Percentiles rank a stretch among this genome's conserved stretches.
phyloP scores from a whole-genome alignment of 805 yeast genomes.

The Wickerhamiella spandovensis region DNA sequence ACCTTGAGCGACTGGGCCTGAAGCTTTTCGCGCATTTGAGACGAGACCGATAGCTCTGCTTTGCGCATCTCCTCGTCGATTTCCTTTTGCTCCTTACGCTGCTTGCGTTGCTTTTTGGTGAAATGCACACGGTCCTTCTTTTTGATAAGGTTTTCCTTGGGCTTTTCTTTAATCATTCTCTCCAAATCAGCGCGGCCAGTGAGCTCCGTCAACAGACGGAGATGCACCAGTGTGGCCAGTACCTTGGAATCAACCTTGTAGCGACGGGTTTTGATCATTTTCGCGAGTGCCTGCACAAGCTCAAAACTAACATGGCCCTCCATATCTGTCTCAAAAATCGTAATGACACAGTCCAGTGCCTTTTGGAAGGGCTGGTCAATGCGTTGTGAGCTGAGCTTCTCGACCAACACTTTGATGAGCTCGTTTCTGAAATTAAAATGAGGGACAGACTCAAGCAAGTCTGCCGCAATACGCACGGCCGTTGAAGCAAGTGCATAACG shows the following conservation, averaged over 20 bases:
- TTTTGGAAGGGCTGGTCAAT: constrained; percentile 38
- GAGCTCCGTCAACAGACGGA: constrained; percentile 31
- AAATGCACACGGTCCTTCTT: constrained; percentile 86
- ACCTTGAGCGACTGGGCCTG: constrained; percentile 75
- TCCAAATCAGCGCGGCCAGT: constrained; percentile 26
- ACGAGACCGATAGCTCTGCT: constrained; percentile 80
- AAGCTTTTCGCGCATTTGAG: constrained; percentile 70
- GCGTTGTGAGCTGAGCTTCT: constrained; percentile 45
- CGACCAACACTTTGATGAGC: constrained; percentile 49
- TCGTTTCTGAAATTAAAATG: constrained; percentile 77
- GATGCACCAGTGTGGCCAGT: constrained; percentile 54
- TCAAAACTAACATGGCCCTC: constrained; percentile 76
- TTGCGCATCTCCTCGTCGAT: constrained; percentile 80
- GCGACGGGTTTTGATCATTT: constrained; percentile 57
- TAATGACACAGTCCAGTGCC: constrained; percentile 53
- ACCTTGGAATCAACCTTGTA: constrained; percentile 77
- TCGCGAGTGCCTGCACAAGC: constrained; percentile 50
- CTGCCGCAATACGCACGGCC: constrained; percentile 70
- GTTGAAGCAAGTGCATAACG: constrained; percentile 20
- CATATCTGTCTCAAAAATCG: constrained; percentile 60
- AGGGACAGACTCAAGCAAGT: constrained; percentile 50
- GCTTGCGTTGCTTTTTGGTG: constrained; percentile 80
- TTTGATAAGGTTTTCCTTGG: constrained; percentile 38
- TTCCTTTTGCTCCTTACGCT: constrained; percentile 68
- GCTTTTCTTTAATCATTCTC: constrained; percentile 34